A percentile compares a stretch with the other conserved stretches of the same genome.
These are phyloP conservation scores for Wickerhamomyces sp. DNA, from an alignment of 1,139 yeast genomes.

Conservation along the genomic window DNA sequence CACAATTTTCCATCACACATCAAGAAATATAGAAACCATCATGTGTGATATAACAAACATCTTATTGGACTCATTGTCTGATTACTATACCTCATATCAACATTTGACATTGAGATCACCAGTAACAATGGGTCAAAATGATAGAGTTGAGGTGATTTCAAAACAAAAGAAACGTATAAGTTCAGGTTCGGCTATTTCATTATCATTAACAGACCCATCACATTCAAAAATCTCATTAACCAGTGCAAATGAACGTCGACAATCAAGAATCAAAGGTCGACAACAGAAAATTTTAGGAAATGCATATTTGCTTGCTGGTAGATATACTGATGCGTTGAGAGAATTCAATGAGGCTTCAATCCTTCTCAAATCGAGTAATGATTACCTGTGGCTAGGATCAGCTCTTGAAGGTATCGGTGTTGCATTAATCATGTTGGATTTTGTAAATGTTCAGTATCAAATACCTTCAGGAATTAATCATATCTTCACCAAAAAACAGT, in stretches of 20 bases:
- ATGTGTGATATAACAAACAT: slow-evolving; percentile 68
- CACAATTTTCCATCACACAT: slow-evolving; percentile 17
- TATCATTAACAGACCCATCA: slow-evolving; percentile 26
- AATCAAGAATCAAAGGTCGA: slow-evolving; percentile 62
- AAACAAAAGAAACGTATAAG: slow-evolving; percentile 20
- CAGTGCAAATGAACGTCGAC: slow-evolving; percentile 43
- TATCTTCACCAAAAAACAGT: slow-evolving; percentile 16
- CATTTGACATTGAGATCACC: slow-evolving; percentile 75
- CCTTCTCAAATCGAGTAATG: slow-evolving; percentile 58
- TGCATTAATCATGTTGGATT: slow-evolving; percentile 56
- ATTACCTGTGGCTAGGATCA: slow-evolving; percentile 83
- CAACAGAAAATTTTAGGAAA: slow-evolving; percentile 73
- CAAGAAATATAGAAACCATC: slow-evolving; percentile 50
- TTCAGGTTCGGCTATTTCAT: slow-evolving; percentile 18
- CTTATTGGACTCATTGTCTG: slow-evolving; percentile 59
- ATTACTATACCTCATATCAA: slow-evolving; percentile 62
- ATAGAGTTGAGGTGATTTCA: slow-evolving; percentile 10
- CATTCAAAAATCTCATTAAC: slow-evolving; percentile 22
- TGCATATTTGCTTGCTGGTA: slow-evolving; percentile 75
- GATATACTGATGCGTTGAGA: slow-evolving; percentile 62
- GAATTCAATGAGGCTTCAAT: slow-evolving; percentile 69
- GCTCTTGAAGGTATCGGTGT: slow-evolving; percentile 78
- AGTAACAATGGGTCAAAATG: slow-evolving; percentile 44
- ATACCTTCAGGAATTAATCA: slow-evolving; percentile 46
- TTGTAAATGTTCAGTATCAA: slow-evolving; percentile 53